A percentile compares a stretch with the other conserved stretches of the same genome.
Evolutionary conservation across 208 protist genomes (phyloP).

Genomic region (Crithidia acanthocephali): DNA sequence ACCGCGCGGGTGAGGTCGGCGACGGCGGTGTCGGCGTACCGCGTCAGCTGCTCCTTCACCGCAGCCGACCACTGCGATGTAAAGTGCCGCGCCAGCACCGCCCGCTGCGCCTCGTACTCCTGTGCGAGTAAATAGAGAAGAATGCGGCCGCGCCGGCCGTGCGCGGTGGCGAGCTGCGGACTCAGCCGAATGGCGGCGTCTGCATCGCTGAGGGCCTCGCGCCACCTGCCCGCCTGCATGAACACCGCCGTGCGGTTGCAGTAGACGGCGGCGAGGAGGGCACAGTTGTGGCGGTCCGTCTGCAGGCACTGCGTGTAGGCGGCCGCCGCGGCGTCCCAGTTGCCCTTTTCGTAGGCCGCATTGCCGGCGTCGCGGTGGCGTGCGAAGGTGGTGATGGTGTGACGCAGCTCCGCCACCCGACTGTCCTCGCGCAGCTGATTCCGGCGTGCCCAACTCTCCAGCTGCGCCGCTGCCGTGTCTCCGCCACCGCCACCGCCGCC

Average conservation of each 20-base stretch:
- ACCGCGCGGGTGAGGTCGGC: conserved; percentile 54
- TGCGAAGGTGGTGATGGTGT: conserved; percentile 60
- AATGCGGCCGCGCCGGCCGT: conserved; percentile 62
- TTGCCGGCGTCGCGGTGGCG: conserved; percentile 75
- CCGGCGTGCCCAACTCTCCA: conserved; percentile 33
- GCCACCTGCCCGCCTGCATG: conserved; percentile 72
- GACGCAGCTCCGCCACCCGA: conserved; percentile 53
- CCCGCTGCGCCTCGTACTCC: conserved; percentile 30
- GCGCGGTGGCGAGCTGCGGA: conserved; percentile 60
- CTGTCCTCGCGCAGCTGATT: conserved; percentile 48
- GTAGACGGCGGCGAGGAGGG: conserved; percentile 67
- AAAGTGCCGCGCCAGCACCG: conserved; percentile 20
- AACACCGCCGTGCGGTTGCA: conserved; percentile 85
- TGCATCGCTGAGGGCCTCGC: conserved; percentile 57
- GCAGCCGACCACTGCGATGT: conserved; percentile 25
- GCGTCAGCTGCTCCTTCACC: conserved; percentile 25
- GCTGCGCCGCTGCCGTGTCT: conserved; percentile 21
- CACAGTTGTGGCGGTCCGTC: conserved; percentile 63
- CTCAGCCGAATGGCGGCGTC: conserved; percentile 52
- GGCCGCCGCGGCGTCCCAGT: conserved; percentile 59
- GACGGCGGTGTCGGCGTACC: conserved; percentile 62
- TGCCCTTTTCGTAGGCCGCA: conserved; percentile 49
- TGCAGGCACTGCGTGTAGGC: conserved; percentile 76
- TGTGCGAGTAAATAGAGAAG: conserved; percentile 51
- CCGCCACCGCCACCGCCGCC: background rate